Conservation (phyloP, 495 filamentous ascomycete species). For the Podospora tetraspora region DNA sequence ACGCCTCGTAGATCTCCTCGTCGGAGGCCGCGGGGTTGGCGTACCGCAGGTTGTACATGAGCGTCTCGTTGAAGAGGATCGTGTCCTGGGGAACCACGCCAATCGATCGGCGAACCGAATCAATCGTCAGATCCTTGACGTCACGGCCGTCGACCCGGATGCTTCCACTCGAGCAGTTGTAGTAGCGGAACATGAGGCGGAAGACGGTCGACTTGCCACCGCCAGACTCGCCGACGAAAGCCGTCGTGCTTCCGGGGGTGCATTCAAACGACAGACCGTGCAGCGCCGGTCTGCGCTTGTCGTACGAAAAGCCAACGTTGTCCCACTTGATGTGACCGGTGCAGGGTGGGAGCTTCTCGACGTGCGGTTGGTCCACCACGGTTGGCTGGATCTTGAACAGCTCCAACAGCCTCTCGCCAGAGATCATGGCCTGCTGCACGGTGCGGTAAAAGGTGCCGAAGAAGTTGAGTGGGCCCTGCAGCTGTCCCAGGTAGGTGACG, state of each 20-base stretch:
- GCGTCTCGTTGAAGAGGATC: conserved; percentile 89
- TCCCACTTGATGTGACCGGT: conserved; percentile 79
- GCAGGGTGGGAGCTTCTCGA: conserved; percentile 53
- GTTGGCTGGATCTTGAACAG: conserved; percentile 86
- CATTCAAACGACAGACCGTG: conserved; percentile 76
- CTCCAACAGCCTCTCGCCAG: conserved; percentile 89
- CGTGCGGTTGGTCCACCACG: conserved; percentile 61
- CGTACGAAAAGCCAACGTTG: conserved; percentile 87
- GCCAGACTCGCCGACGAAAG: conserved; percentile 91
- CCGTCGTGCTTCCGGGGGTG: conserved; percentile 85
- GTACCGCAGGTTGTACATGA: conserved; percentile 96
- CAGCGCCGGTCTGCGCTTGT: conserved; percentile 78
- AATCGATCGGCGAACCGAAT: conserved; percentile 84
- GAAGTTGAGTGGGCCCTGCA: conserved; percentile 93
- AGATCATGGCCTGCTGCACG: conserved; percentile 95
- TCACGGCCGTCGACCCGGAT: conserved; percentile 81
- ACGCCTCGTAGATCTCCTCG: conserved; percentile 84
- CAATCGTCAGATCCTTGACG: conserved; percentile 80
- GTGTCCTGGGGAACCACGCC: conserved; percentile 97
- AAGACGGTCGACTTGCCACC: conserved; percentile 98
- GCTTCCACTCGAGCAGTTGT: conserved; percentile 70
- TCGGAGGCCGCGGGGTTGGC: conserved; percentile 81
- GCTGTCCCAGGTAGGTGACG: conserved; percentile 85
- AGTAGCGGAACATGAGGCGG: conserved; percentile 91
- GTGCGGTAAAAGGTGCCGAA: conserved; percentile 97